Evolutionary conservation across 169 alveolate species (phyloP), one percentile per base, ranked within the genome.

Genomic region (Perkinsus marinus): DNA sequence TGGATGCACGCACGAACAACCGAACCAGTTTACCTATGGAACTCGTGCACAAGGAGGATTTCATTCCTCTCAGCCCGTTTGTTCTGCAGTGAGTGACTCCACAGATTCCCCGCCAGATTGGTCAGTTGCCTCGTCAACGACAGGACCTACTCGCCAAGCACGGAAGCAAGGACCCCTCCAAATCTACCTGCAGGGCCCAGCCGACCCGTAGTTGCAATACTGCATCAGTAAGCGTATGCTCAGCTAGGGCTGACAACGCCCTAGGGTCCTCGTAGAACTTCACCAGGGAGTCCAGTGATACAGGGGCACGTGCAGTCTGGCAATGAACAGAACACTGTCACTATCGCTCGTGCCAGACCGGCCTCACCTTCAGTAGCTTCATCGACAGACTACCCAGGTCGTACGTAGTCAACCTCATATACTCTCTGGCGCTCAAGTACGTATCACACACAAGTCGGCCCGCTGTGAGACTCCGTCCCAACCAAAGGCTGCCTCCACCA

Each of bases 91-190:
- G 98, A 96, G 68, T 96, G 95, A 2, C 95, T 94, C 99, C 99
- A 99, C 90, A 97, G 93, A 93, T 98, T 98, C 46, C 99, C 99
- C 30, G 99, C 99, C 57, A 98, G 95, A 89, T 95, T 96, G 13
- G 99, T 98, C 90, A 99, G 96, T 94, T 98, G 98, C 90, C 98
- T 96, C 0, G 99, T 98, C 93, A 99, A 95, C 38, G 99, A 99
- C 90, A 98, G 95, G 39, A 98, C 96, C 95, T 96, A 93, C 68
- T 97, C 5, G 3, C 7, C 37, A 90, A 38, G 90, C 91, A 92
- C 91, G 47, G 39, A 93, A 41, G 19, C 10, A 10, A 41, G 3
- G 46, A 30, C 39, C 90, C 39, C 90, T 90, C 89, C 17, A 93
- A 46, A 9, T 30, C 79, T 26, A 57, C 79, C 79, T 57, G 79